Evolutionary conservation across 140 eudicot species (phyloP), one percentile per base, ranked within the genome.

Genomic region (Anethum foeniculum): DNA sequence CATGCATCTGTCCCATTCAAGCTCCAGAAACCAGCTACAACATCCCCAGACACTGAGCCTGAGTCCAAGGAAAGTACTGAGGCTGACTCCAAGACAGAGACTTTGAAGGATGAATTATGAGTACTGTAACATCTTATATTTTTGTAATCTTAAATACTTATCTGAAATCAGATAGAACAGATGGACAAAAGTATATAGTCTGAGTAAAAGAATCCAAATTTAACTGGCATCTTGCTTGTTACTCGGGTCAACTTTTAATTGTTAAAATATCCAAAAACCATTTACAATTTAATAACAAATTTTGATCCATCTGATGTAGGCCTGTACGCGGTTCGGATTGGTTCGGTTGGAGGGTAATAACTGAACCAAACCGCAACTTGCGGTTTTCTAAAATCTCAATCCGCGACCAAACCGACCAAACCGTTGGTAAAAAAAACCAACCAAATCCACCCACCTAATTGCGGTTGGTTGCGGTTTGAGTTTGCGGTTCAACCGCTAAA

Each of bases 1-100:
- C 97, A 94, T 77, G 98, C 97, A 30, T 78, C 96, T 1, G 86
- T 89, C 51, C 97, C 98, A 28, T 94, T 94, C 80, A 94, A 92
- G 97, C 97, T 94, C 49, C 90, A 90, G 84, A 90, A 90, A 83
- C 97, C 94, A 56, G 85, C 83, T 80, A 68, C 85, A 39, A 71
- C 82, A 52, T 80, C 87, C 0, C 82, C 81, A 19, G 83, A 80
- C 56, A 69, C 91, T 0, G 90, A 84, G 43, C 79, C 91, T 0
- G 90, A 82, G 48, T 67, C 86, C 79, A 83, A 81, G 82, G 85
- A 88, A 85, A 80, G 83, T 83, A 43, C 27, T 0, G 51, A 85
- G 80, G 77, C 80, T 44, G 44, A 49, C 65, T 44, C 67, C 51
- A 13, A 34, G 10, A 84, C 67, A 44, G 10, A 34, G 10, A 84